Base-by-base conservation (phyloP, 805 yeast genomes). In the Ogataea trehaloabstinens region DNA sequence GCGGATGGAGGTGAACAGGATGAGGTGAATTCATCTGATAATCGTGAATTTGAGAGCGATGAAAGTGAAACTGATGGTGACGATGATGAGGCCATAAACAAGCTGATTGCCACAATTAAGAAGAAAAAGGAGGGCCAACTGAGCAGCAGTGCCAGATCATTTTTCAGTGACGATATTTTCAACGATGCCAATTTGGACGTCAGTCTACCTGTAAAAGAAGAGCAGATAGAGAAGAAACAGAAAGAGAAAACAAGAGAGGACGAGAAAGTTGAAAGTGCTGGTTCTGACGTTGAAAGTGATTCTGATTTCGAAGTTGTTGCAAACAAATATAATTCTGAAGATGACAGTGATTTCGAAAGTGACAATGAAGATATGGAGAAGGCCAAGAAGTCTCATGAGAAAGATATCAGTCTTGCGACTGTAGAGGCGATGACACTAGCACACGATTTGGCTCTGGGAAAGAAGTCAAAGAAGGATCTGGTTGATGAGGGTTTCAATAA, bases 341-440 rank as follows among this genome's bases (percentile, higher is more conserved):
- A 56, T 7, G 54, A 67, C 21, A 76, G 70, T 41, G 80, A 74
- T 42, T 62, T 59, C 6, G 64, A 58, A 48, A 70, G 76, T 2
- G 84, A 78, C 24, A 79, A 71, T 36, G 84, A 79, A 56, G 60
- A 53, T 38, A 67, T 53, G 43, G 67, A 63, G 46, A 69, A 65
- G 53, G 59, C 56, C 52, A 67, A 35, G 53, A 68, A 58, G 49
- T 66, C 61, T 19, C 86, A 84, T 48, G 67, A 76, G 42, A 71
- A 77, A 37, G 83, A 78, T 44, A 80, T 87, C 35, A 95, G 87
- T 47, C 69, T 90, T 44, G 95, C 93, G 15, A 89, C 96, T 2
- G 95, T 85, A 1, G 95, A 89, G 60, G 96, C 96, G 4, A 93
- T 93, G 99, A 93, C 99, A 0, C 68, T 93, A 53, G 99, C 99